Evolutionary conservation across 2,329 filamentous ascomycete species (phyloP), one percentile per base, ranked within the genome.

Genomic region (Ceratocystis cacaofunesta): DNA sequence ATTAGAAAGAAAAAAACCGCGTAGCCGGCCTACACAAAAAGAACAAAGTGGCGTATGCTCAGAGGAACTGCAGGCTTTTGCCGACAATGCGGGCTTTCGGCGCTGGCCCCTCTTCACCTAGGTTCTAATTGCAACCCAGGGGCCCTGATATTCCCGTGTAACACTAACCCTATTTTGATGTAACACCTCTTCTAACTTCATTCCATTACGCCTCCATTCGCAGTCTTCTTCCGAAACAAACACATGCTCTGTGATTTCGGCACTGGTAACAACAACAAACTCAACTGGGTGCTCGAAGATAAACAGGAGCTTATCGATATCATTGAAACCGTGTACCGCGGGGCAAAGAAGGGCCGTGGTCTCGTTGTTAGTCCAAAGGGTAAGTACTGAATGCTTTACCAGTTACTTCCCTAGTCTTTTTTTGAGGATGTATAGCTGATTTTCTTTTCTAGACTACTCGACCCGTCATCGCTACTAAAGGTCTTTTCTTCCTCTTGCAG

Each of bases 221-320:
- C 46, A 68, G 67, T 80, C 80, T 96, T 96, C 81, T 96, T 92
- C 80, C 85, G 92, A 68, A 99, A 99, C 75, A 99, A 99, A 75
- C 91, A 96, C 77, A 97, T 97, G 85, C 95, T 95, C 89, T 90
- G 89, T 75, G 92, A 97, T 83, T 91, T 96, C 71, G 92, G 92
- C 60, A 99, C 94, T 1, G 94, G 94, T 69, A 96, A 99, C 78
- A 99, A 99, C 76, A 99, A 99, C 76, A 97, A 97, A 76, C 80
- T 96, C 70, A 96, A 96, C 74, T 96, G 90, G 87, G 90, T 96
- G 61, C 79, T 76, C 36, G 92, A 97, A 76, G 92, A 99, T 73
- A 97, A 99, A 78, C 92, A 97, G 75, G 94, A 99, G 78, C 80
- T 99, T 72, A 95, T 99, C 72, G 94, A 99, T 76, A 99, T 99